Conservation (phyloP, 2,329 filamentous ascomycete species). For the Thyridium curvatum region DNA sequence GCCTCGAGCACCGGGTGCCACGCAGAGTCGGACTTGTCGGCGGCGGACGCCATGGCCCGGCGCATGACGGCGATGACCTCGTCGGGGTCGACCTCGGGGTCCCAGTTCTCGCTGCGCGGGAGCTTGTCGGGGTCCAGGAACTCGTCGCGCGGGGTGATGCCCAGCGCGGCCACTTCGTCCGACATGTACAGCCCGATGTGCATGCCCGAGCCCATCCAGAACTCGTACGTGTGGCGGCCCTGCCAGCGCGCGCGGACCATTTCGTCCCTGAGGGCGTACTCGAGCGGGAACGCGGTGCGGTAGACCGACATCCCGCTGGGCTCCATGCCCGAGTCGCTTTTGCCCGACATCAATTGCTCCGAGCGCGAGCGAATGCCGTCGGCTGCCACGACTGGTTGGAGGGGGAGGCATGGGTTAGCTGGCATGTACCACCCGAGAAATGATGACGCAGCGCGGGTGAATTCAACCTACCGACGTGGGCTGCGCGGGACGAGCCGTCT, state of each 20-base stretch:
- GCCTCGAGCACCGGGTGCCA: conserved; percentile 2
- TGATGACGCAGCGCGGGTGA: neutral
- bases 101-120: neutral
- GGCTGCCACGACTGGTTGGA: no score
- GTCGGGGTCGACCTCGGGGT: conserved; percentile 3
- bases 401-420: no score
- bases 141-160: conserved; percentile 1
- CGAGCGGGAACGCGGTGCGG: neutral
- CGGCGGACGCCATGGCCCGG: no score
- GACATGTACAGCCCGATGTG: conserved; percentile 1
- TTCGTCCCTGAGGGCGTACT: neutral
- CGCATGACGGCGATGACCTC: neutral
- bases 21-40: no score
- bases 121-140: no score
- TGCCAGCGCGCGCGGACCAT: neutral
- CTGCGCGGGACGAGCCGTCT: neutral
- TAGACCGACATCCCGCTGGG: conserved; percentile 2
- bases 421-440: no score
- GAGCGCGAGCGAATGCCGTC: conserved; percentile 46
- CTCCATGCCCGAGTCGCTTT: neutral
- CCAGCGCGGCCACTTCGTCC: neutral
- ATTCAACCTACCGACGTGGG: neutral
- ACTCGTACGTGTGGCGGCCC: neutral
- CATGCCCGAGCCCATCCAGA: conserved; percentile 2
- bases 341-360: neutral